phyloP scores from a whole-genome alignment of 2,329 filamentous ascomycete genomes.

The Zymoseptoria tritici region DNA sequence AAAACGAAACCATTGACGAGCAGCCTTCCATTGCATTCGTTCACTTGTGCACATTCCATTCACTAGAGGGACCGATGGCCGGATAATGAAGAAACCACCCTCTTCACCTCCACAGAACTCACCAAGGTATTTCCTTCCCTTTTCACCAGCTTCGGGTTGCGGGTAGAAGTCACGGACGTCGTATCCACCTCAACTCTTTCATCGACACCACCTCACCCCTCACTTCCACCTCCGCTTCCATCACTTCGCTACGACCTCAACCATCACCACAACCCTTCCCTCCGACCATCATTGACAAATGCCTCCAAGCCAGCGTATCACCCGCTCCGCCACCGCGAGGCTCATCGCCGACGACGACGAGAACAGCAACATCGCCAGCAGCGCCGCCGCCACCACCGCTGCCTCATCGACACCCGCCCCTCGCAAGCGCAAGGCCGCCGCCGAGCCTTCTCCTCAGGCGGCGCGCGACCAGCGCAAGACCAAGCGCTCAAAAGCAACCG shows the following conservation, averaged over 20 bases:
- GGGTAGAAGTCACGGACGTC: no score
- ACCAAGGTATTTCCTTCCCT: not conserved
- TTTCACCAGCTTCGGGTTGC: not conserved
- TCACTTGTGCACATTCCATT: not conserved
- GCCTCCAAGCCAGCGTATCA: slow-evolving; percentile 20
- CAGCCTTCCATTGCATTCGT: not conserved
- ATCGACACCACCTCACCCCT: not conserved
- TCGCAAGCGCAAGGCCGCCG: slow-evolving; percentile 69
- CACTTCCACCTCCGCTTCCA: not conserved
- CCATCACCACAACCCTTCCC: not conserved
- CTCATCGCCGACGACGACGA: slow-evolving; percentile 58
- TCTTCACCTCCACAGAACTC: not conserved
- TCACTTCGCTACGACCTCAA: not conserved
- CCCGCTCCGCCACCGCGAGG: slow-evolving; percentile 55
- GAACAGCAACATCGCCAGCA: slow-evolving; percentile 34
- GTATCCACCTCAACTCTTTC: not conserved
- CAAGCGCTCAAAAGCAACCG: slow-evolving; percentile 54
- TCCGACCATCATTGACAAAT: slow-evolving; percentile 17
- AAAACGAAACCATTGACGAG: no score
- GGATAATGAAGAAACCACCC: not conserved
- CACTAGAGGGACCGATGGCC: not conserved
- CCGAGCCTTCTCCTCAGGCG: slow-evolving; percentile 44
- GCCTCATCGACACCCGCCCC: slow-evolving; percentile 35
- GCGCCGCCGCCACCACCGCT: slow-evolving; percentile 14
- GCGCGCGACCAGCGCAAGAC: slow-evolving; percentile 32